Conservation (phyloP, 805 yeast genomes). For the Yueomyces sinensis region DNA sequence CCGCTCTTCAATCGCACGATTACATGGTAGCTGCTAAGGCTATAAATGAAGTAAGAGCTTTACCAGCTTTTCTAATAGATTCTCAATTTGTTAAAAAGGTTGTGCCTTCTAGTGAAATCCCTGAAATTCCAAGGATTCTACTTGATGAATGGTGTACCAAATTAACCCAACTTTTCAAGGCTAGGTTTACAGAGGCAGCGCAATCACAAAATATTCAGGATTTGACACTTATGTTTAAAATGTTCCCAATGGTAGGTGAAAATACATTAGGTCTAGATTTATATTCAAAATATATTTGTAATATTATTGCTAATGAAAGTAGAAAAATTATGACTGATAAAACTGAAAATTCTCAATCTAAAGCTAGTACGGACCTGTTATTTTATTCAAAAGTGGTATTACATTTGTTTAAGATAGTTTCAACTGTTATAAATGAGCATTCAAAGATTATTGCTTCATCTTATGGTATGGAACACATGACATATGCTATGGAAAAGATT, state of each 20-base stretch:
- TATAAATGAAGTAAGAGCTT: slow-evolving; percentile 35
- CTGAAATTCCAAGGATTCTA: slow-evolving; percentile 56
- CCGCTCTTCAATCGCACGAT: slow-evolving; percentile 50
- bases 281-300: slow-evolving; percentile 78
- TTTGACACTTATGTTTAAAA: slow-evolving; percentile 66
- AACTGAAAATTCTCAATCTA: slow-evolving; percentile 14
- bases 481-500: slow-evolving; percentile 53
- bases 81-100: slow-evolving; percentile 67
- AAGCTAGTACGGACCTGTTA: slow-evolving; percentile 31
- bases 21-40: slow-evolving; percentile 73
- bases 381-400: slow-evolving; percentile 43
- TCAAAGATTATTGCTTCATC: slow-evolving; percentile 60
- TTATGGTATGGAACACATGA: slow-evolving; percentile 54
- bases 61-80: slow-evolving; percentile 43
- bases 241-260: slow-evolving; percentile 77
- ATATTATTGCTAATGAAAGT: slow-evolving; percentile 68
- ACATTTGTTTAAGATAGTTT: slow-evolving; percentile 70
- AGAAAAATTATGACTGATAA: slow-evolving; percentile 41
- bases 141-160: slow-evolving; percentile 45
- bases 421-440: slow-evolving; percentile 77
- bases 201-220: slow-evolving; percentile 46
- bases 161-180: slow-evolving; percentile 41
- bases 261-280: slow-evolving; percentile 59
- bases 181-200: slow-evolving; percentile 64
- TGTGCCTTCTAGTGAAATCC: slow-evolving; percentile 78